Percentiles rank a stretch among this genome's conserved stretches.
Conservation (phyloP, 176 grass and related monocot species). For the Triticum turgidum region DNA sequence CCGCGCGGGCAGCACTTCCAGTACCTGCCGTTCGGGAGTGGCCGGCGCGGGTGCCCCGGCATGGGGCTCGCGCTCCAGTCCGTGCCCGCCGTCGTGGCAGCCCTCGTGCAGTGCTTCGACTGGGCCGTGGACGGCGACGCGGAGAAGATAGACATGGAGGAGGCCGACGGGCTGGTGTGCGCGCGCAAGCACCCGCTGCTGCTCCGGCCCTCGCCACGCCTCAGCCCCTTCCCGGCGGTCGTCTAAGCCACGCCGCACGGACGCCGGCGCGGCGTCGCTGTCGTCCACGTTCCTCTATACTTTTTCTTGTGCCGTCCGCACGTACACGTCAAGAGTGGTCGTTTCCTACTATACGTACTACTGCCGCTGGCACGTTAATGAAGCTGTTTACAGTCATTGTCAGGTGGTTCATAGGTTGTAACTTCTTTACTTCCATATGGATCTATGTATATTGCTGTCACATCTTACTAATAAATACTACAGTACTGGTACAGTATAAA, state of each 20-base stretch:
- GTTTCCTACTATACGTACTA: too few species aligned
- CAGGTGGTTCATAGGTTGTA: too few species aligned
- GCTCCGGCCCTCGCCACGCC: constrained; percentile 35
- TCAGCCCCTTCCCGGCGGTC: constrained; percentile 44
- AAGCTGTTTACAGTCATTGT: too few species aligned
- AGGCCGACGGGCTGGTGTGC: constrained; percentile 53
- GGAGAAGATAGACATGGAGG: constrained; percentile 54
- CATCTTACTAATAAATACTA: too few species aligned
- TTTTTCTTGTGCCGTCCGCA: too few species aligned
- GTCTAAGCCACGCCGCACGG: not conserved
- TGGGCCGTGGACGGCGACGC: constrained; percentile 10
- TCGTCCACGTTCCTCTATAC: not conserved
- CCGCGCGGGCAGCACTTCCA: constrained; percentile 66
- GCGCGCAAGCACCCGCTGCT: constrained; percentile 47
- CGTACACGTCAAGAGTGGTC: too few species aligned
- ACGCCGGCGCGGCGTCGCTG: not conserved
- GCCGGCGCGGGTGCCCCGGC: constrained; percentile 59
- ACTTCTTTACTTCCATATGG: too few species aligned
- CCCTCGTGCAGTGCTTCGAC: constrained; percentile 70
- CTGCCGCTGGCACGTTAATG: too few species aligned
- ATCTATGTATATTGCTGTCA: too few species aligned
- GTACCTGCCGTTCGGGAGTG: constrained; percentile 72
- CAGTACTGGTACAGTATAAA: too few species aligned
- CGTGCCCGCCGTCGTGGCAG: constrained; percentile 43
- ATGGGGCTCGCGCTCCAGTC: constrained; percentile 51